These are phyloP conservation scores for Tuber aestivum DNA, from an alignment of 495 filamentous ascomycete genomes.

Conservation along the genomic window DNA sequence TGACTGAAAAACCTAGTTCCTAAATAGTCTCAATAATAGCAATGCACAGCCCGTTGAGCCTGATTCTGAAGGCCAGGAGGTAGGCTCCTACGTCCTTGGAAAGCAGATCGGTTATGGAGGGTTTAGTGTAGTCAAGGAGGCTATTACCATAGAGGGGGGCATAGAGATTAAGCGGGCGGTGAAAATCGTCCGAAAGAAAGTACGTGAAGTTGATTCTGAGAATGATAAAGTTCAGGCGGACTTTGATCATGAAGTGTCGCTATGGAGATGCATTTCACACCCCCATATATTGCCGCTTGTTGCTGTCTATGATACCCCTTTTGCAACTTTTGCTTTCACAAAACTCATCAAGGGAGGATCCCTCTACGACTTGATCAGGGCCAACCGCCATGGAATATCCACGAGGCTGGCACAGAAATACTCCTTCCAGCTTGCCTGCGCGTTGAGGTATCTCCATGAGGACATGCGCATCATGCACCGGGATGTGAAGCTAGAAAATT, in stretches of 20 bases:
- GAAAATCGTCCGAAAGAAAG: slow-evolving; percentile 65
- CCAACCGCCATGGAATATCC: slow-evolving; percentile 54
- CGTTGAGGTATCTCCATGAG: slow-evolving; percentile 67
- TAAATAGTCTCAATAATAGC: slow-evolving; percentile 34
- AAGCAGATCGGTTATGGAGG: slow-evolving; percentile 65
- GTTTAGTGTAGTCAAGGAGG: slow-evolving; percentile 67
- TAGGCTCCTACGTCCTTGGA: slow-evolving; percentile 67
- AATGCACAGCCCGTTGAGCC: slow-evolving; percentile 50
- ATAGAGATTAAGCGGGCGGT: slow-evolving; percentile 56
- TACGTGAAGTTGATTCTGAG: slow-evolving; percentile 55
- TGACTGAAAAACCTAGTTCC: slow-evolving; percentile 58
- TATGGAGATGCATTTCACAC: slow-evolving; percentile 67
- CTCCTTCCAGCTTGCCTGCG: slow-evolving; percentile 61
- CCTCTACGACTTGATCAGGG: slow-evolving; percentile 62
- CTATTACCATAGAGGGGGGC: slow-evolving; percentile 57
- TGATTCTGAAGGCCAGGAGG: slow-evolving; percentile 68
- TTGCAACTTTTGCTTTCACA: slow-evolving; percentile 70
- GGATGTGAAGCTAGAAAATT: slow-evolving; percentile 75
- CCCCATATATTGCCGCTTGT: slow-evolving; percentile 61
- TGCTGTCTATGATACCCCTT: slow-evolving; percentile 63
- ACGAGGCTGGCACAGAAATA: slow-evolving; percentile 56
- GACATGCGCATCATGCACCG: slow-evolving; percentile 66
- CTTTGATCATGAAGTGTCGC: slow-evolving; percentile 66
- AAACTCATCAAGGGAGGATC: slow-evolving; percentile 62
- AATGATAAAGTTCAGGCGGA: slow-evolving; percentile 66